Base-by-base conservation (phyloP, 2,329 filamentous ascomycete genomes). In the Triangularia setosa region DNA sequence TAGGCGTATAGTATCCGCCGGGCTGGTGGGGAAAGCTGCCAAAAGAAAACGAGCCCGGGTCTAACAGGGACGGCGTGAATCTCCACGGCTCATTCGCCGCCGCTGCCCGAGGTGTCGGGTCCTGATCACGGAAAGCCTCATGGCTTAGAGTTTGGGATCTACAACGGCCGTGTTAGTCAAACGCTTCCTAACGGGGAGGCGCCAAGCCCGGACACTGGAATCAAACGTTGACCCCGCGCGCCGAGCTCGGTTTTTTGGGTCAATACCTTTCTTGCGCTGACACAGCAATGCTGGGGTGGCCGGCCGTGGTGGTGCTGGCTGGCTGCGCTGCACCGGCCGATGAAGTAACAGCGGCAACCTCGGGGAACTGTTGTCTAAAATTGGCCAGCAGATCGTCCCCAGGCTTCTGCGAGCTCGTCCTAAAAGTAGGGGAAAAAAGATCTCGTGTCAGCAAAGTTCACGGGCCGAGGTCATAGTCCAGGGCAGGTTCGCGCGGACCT, bases 21-120 rank as follows among this genome's bases (percentile, higher is more conserved):
- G 90, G 86, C 68, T 93, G 90, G 76, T 91, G 92, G 68, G 90
- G 87, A 73, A 96, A 94, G 63, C 84, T 83, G 65, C 87, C 84
- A 77, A 97, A 97, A 24, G 87, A 86, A 75, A 92, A 92, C 28
- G 91, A 90, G 75, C 90, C 92, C 18, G 92, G 88, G 74, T 98
- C 94, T 74, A 98, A 84, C 64, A 96, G 81, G 23, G 93, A 95
- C 3, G 93, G 92, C 2, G 93, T 96, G 73, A 97, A 93, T 69
- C 90, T 86, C 88, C 93, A 95, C 71, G 85, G 87, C 70, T 97
- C 93, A 72, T 90, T 88, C 52, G 90, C 85, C 18, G 88, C 58
- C 12, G 58, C 58, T 40, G 58, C 90, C 74, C 90, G 87, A 4
- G 92, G 92, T 3, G 92, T 96, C 21, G 91, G 90, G 73, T 97